Evolutionary conservation across 805 yeast species (phyloP), one percentile per base, ranked within the genome.

Genomic region (Limtongia smithiae): DNA sequence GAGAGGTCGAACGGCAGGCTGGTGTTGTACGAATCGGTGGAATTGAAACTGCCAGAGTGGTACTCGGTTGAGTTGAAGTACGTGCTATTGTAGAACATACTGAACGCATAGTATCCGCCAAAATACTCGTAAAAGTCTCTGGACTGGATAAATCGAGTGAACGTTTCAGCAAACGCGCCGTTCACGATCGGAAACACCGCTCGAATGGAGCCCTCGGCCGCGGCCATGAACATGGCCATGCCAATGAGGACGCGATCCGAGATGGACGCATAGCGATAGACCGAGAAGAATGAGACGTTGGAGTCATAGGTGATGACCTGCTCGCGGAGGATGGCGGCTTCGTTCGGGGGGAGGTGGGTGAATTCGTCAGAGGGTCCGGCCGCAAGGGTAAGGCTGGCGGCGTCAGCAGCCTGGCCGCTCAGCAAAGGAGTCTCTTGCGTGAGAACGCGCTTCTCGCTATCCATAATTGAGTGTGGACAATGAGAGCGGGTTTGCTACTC

Each of bases 111-210:
- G 37, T 52, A 52, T 1, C 57, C 57, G 36, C 57, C 57, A 40
- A 43, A 52, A 35, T 44, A 38, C 31, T 44, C 41, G 45, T 52
- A 52, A 36, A 52, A 52, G 12, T 48, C 50, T 15, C 45, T 32
- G 15, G 57, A 48, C 15, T 30, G 46, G n/a, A 70, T 59, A 44
- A 57, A 70, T 33, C 50, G 45, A 33, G 65, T 58, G 59, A 71
- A 67, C 31, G 63, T 62, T 38, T 67, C 62, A 12, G 75, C 66
- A 51, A 71, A 57, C 34, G 59, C 55, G 20, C 75, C 75, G 28
- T 69, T 67, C 11, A 71, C 65, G 46, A 71, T 57, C 15, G 75
- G 71, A 59, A 70, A 68, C 61, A 71, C 25, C 12, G 58, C 58
- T 24, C 48, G 38, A 31, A 50, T 46, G 12, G 52, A 43, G 2